Evolutionary conservation across 1,139 yeast genomes (phyloP), one percentile per base, ranked within the genome.

Genomic region (Candida sp.): DNA sequence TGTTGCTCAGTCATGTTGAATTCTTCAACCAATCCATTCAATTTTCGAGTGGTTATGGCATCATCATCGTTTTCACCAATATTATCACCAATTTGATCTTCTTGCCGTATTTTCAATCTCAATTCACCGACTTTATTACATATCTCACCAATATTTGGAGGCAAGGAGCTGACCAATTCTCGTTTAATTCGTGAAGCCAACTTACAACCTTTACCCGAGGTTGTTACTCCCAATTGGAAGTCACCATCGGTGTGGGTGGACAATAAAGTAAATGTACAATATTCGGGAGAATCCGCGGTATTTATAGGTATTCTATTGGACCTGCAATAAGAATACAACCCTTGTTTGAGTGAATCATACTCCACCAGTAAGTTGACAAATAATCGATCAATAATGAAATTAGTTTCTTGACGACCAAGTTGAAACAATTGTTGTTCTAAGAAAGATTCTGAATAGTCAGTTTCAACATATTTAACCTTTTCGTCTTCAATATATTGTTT

Each of bases 151-250:
- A 90, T 78, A 54, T 89, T 80, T 2, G 70, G 51, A 0, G 98
- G 97, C 36, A 91, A 68, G 5, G 76, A 63, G 41, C 78, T 70
- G 2, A 81, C 80, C 30, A 89, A 66, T 52, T 88, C 96, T 48
- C 98, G 69, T 54, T 82, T 84, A 55, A 91, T 77, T 51, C 96
- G 73, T 45, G 84, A 79, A 1, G 97, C 96, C 44, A 91, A 68
- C 47, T 89, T 81, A 64, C 97, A 91, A 2, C 98, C 97, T 62
- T 87, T 87, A 0, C 97, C 96, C 33, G 82, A 78, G 0, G 98
- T 91, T 6, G 95, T 82, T 5, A 91, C 81, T 0, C 96, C 96
- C 42, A 91, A 55, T 61, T 87, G 95, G 63, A 91, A 81, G 48
- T 80, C 82, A 1, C 95, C 95, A 44, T 84, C 81, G 1, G 69